Evolutionary conservation across 148 eudicot species (phyloP).

Genomic region (Vaccinium macrocarpon): DNA sequence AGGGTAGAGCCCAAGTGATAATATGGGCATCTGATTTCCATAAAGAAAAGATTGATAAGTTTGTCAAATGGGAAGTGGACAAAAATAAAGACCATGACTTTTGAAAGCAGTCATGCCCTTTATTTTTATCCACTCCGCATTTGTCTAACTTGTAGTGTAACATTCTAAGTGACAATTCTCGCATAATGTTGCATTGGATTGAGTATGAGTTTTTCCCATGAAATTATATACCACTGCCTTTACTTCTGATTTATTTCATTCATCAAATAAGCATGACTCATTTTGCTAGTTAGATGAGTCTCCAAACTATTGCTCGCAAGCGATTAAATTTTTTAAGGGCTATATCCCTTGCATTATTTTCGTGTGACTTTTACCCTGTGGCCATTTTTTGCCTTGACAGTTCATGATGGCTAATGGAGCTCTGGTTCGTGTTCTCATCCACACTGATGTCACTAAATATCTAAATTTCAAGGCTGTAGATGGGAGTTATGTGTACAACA

Average conservation of each 20-base stretch:
- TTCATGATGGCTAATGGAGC: conserved; percentile 59
- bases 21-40: background rate
- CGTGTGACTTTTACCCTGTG: background rate
- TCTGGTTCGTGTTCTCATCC: conserved; percentile 51
- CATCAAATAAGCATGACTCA: background rate
- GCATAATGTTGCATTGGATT: background rate
- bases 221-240: background rate
- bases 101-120: too few relatives aligned
- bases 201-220: background rate
- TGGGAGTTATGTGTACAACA: conserved; percentile 52
- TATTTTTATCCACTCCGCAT: too few relatives aligned
- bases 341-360: background rate
- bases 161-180: background rate
- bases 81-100: background rate
- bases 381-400: conserved; percentile 26
- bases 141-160: too few relatives aligned
- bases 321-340: background rate
- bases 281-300: background rate
- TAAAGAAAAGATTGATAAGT: background rate
- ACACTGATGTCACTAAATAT: conserved; percentile 50
- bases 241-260: background rate
- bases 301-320: background rate
- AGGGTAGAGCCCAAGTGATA: background rate
- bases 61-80: background rate
- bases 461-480: conserved; percentile 52